Conservation (phyloP, 257 asterid genomes). For the Vinca minor region DNA sequence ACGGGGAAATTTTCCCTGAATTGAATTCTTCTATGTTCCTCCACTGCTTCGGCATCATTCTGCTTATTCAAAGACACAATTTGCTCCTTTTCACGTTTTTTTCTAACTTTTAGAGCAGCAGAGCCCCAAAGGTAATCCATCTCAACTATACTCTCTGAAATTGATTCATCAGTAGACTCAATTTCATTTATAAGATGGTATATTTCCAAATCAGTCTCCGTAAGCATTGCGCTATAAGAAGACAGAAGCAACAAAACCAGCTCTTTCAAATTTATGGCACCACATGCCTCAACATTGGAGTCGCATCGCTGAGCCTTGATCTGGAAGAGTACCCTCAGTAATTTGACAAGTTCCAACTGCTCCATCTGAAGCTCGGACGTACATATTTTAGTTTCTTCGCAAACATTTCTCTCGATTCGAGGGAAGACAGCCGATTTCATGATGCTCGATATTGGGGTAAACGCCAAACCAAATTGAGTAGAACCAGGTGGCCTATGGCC, state of each 20-base stretch:
- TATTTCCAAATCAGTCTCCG: conserved; percentile 68
- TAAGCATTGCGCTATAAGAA: conserved; percentile 64
- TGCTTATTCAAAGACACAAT: conserved; percentile 25
- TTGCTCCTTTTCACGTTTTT: conserved; percentile 40
- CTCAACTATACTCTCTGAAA: conserved; percentile 48
- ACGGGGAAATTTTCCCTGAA: conserved; percentile 76
- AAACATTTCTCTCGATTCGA: conserved; percentile 22
- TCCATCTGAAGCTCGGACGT: conserved; percentile 25
- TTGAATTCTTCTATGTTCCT: conserved; percentile 42
- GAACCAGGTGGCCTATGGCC: conserved; percentile 34
- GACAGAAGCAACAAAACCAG: conserved; percentile 57
- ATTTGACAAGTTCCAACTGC: conserved; percentile 68
- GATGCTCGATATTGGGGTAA: conserved; percentile 64
- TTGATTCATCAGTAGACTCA: conserved; percentile 42
- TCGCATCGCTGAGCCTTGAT: conserved; percentile 36
- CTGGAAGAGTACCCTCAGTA: conserved; percentile 58
- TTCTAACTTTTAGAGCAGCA: conserved; percentile 47
- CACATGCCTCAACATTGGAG: conserved; percentile 36
- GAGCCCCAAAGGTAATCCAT: conserved; percentile 78
- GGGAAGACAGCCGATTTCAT: conserved; percentile 34
- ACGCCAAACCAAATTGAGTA: conserved; percentile 50
- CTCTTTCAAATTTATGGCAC: conserved; percentile 51
- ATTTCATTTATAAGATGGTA: conserved; percentile 56
- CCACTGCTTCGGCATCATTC: conserved; percentile 32
- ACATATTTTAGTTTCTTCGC: conserved; percentile 22